Percentiles rank a stretch among this genome's conserved stretches.
Conservation (phyloP, 805 yeast genomes). For the Saccharomycopsis synnaedendra region DNA sequence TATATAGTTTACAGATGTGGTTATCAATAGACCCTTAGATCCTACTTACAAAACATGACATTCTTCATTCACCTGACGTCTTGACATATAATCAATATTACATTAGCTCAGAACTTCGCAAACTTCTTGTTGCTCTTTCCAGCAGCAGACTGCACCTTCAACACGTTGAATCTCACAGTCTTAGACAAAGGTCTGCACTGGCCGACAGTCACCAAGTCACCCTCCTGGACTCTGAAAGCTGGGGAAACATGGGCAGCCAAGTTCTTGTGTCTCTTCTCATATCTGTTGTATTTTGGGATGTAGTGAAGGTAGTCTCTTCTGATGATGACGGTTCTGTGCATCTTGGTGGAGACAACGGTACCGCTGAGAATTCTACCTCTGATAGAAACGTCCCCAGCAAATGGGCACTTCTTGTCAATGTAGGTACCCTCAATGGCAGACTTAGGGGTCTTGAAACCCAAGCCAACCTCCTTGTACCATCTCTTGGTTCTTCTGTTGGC, state of each 20-base stretch:
- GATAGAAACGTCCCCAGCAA: conserved; percentile 92
- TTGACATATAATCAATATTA: background rate
- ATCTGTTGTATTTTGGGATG: conserved; percentile 99
- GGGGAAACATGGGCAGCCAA: conserved; percentile 99
- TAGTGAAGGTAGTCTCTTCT: conserved; percentile 99
- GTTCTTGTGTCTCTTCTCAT: conserved; percentile 99
- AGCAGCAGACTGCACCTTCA: conserved; percentile 83
- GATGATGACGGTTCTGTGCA: conserved; percentile 99
- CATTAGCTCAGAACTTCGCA: conserved; percentile 73
- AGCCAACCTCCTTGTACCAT: conserved; percentile 99
- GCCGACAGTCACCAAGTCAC: conserved; percentile 98
- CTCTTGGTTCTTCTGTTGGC: conserved; percentile 98
- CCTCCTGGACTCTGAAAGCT: conserved; percentile 99
- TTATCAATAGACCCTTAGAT: no score
- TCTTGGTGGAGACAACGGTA: conserved; percentile 99
- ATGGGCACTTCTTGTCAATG: conserved; percentile 99
- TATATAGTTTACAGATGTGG: no score
- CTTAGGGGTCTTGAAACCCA: conserved; percentile 99
- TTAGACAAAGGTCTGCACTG: conserved; percentile 99
- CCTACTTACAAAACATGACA: no score
- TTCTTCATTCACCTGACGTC: no score
- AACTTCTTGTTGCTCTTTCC: conserved; percentile 90
- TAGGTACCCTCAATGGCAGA: conserved; percentile 96
- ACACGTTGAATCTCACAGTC: conserved; percentile 99
- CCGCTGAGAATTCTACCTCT: conserved; percentile 99